These are phyloP conservation scores for Wickerhamomyces tratensis DNA, from an alignment of 805 yeast species.

Conservation along the genomic window DNA sequence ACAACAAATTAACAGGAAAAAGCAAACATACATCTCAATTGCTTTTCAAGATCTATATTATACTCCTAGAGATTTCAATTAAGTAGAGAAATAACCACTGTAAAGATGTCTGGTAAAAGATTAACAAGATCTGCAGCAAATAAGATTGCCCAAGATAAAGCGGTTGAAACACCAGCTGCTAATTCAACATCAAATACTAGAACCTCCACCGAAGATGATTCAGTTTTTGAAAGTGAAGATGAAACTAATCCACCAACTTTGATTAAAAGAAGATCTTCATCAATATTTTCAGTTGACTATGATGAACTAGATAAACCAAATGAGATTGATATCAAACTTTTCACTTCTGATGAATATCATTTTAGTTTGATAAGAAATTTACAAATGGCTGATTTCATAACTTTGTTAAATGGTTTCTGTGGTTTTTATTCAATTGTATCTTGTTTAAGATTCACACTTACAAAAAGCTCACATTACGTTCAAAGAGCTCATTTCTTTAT, in stretches of 20 bases:
- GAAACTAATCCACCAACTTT: constrained; percentile 19
- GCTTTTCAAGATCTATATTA: no score
- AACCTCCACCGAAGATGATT: constrained; percentile 7
- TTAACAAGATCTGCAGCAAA: neutral
- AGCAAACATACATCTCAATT: no score
- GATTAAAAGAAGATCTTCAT: constrained; percentile 43
- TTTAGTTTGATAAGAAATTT: constrained; percentile 78
- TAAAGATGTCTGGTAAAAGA: neutral
- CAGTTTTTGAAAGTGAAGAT: constrained; percentile 7
- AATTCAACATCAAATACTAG: neutral
- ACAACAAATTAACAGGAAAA: no score
- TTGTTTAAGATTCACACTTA: constrained; percentile 70
- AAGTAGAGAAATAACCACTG: no score
- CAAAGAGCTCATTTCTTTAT: constrained; percentile 88
- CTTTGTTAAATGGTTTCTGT: constrained; percentile 86
- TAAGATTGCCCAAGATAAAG: no score
- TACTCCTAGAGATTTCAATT: no score
- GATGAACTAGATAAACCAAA: constrained; percentile 67
- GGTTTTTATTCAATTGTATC: constrained; percentile 89
- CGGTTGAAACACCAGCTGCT: neutral
- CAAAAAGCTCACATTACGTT: constrained; percentile 58
- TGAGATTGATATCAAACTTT: constrained; percentile 65
- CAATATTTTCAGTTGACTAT: constrained; percentile 38
- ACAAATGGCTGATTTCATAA: constrained; percentile 94
- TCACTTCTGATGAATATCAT: constrained; percentile 77